Evolutionary conservation across 2,329 filamentous ascomycete genomes (phyloP).

Genomic region (Colletotrichum sp.): DNA sequence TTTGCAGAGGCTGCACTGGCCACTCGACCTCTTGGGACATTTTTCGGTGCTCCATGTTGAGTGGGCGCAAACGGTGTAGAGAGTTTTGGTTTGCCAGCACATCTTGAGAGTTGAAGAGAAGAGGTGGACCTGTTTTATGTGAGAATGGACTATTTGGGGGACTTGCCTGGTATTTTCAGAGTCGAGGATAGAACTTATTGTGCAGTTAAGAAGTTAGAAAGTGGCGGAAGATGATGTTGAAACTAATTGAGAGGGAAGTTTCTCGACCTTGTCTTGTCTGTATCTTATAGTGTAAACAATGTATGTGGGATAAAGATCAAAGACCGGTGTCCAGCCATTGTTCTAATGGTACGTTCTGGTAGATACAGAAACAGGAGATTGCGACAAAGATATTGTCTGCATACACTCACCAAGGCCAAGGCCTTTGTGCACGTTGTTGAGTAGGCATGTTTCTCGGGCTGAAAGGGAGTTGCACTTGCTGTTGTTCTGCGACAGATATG

Average conservation of each 20-base stretch:
- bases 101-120: not conserved
- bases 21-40: not conserved
- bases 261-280: not conserved
- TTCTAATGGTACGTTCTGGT: not conserved
- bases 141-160: not conserved
- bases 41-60: not conserved
- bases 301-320: not conserved
- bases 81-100: not conserved
- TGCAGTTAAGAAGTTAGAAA: not conserved
- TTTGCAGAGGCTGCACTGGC: not conserved
- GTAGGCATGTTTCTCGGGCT: not conserved
- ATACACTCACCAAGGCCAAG: not conserved
- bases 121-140: not conserved
- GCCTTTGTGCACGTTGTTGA: not conserved
- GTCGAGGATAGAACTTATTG: not conserved
- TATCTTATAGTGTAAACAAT: not conserved
- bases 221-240: not conserved
- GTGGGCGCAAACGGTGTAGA: constrained; percentile 3
- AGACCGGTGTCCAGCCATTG: not conserved
- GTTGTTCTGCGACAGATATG: not conserved
- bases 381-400: not conserved
- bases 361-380: not conserved
- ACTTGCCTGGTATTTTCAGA: not conserved
- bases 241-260: not conserved
- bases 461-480: not conserved